Percentiles rank a stretch among this genome's conserved stretches.
These are phyloP conservation scores for Blastobotrys petasosporus DNA, from an alignment of 1,139 yeast genomes.

Conservation along the genomic window DNA sequence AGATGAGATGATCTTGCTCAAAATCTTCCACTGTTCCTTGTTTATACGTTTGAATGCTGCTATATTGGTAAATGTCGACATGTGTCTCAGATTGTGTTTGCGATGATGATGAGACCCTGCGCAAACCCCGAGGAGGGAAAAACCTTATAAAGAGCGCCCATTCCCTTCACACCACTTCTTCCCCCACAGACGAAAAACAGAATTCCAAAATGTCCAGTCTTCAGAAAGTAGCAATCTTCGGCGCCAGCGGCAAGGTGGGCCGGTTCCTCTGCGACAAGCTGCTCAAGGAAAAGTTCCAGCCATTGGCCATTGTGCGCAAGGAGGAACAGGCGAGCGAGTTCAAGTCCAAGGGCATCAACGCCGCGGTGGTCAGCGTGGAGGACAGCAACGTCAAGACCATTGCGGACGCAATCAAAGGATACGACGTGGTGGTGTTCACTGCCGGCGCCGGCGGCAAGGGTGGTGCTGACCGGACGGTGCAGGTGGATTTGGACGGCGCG, in stretches of 20 bases:
- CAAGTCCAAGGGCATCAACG: slow-evolving; percentile 34
- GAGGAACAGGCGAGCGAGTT: slow-evolving; percentile 41
- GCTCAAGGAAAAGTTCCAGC: slow-evolving; percentile 30
- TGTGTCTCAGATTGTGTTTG: too few relatives aligned
- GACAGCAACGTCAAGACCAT: slow-evolving; percentile 38
- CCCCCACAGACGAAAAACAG: too few relatives aligned
- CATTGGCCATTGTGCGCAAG: slow-evolving; percentile 50
- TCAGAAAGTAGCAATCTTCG: slow-evolving; percentile 43
- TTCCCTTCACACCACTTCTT: too few relatives aligned
- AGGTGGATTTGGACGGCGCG: slow-evolving; percentile 59
- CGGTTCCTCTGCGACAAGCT: slow-evolving; percentile 36
- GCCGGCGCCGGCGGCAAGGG: slow-evolving; percentile 61
- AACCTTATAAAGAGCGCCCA: too few relatives aligned
- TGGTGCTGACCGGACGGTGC: slow-evolving; percentile 41
- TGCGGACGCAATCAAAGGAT: slow-evolving; percentile 39
- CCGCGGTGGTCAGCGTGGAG: slow-evolving; percentile 37
- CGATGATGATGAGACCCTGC: slow-evolving; percentile 10
- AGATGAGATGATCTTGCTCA: too few relatives aligned
- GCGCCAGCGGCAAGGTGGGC: slow-evolving; percentile 61
- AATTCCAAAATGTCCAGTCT: slow-evolving; percentile 9
- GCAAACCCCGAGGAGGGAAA: too few relatives aligned
- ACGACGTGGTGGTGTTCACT: slow-evolving; percentile 52
- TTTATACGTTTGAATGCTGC: neutral
- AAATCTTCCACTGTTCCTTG: neutral
- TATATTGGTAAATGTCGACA: neutral